These are phyloP conservation scores for Venturia effusa DNA, from an alignment of 2,329 filamentous ascomycete genomes.

Conservation along the genomic window DNA sequence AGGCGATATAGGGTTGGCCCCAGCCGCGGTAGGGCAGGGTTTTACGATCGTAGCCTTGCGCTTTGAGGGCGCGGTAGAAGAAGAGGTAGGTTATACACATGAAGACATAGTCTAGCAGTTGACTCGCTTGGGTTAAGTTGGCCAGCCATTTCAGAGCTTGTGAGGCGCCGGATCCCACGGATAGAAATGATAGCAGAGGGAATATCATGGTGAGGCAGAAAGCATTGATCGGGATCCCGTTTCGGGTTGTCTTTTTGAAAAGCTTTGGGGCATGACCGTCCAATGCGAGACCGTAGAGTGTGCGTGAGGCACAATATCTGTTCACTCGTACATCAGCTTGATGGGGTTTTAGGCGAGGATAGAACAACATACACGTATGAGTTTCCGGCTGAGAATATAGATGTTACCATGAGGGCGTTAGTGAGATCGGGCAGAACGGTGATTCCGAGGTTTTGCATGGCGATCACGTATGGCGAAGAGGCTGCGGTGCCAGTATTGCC, in stretches of 20 bases:
- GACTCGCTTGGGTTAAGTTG: conserved; percentile 41
- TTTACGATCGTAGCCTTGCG: conserved; percentile 36
- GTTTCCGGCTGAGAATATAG: conserved; percentile 40
- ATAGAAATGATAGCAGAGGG: conserved; percentile 34
- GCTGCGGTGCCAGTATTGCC: conserved; percentile 17
- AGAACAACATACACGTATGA: too few species aligned
- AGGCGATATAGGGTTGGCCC: conserved; percentile 45
- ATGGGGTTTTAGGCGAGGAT: too few species aligned
- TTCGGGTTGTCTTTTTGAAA: conserved; percentile 9
- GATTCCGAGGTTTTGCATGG: conserved; percentile 34
- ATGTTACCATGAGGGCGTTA: conserved; percentile 25
- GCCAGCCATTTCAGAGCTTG: conserved; percentile 44
- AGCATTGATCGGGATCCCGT: conserved; percentile 11
- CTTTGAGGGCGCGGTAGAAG: conserved; percentile 35
- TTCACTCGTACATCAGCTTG: too few species aligned
- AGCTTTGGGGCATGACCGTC: conserved; percentile 13
- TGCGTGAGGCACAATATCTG: conserved; percentile 33
- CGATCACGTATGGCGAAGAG: conserved; percentile 30
- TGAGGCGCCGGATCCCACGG: conserved; percentile 37
- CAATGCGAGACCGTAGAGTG: conserved; percentile 11
- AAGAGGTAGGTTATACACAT: conserved; percentile 36
- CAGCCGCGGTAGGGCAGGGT: conserved; percentile 42
- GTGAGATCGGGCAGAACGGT: conserved; percentile 31
- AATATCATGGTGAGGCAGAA: conserved; percentile 11
- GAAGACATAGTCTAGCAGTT: conserved; percentile 48